phyloP scores from a whole-genome alignment of 1,284 basidiomycete species.

The Irpex lacteus region DNA sequence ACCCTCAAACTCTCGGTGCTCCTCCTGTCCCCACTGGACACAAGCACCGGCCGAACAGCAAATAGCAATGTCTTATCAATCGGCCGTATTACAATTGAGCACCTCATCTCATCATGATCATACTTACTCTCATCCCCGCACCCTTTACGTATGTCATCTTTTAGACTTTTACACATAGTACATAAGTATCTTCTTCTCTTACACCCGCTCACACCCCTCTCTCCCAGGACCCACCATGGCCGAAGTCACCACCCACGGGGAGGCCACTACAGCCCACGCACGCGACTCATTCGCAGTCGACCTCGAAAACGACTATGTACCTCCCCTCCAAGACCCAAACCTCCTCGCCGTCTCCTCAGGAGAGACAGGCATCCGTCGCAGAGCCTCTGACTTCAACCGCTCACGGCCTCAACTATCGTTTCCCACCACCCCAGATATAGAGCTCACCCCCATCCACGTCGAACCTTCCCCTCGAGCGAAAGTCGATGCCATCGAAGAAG shows the following conservation, averaged over 20 bases:
- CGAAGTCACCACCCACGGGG: not conserved
- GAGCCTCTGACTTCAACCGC: not conserved
- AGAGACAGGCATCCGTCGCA: not conserved
- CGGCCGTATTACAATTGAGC: not conserved
- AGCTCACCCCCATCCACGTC: not conserved
- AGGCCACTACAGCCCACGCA: not conserved
- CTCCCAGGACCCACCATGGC: not conserved
- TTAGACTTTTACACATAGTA: too few relatives aligned
- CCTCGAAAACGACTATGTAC: not conserved
- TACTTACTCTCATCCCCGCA: not conserved
- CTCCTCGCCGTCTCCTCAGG: not conserved
- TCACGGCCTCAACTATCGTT: not conserved
- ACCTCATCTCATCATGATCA: not conserved
- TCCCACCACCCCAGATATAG: not conserved
- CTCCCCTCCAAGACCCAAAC: not conserved
- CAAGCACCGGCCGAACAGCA: not conserved
- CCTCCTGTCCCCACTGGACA: not conserved
- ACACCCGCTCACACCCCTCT: not conserved
- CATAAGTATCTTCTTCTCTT: not conserved
- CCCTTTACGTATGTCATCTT: too few relatives aligned
- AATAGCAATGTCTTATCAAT: not conserved
- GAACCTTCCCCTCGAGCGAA: not conserved
- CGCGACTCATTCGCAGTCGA: not conserved
- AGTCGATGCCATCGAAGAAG: not conserved
- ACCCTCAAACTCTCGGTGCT: not conserved